These are phyloP conservation scores for Lolium multiflorum DNA, from an alignment of 176 grass and related monocot species.

Conservation along the genomic window DNA sequence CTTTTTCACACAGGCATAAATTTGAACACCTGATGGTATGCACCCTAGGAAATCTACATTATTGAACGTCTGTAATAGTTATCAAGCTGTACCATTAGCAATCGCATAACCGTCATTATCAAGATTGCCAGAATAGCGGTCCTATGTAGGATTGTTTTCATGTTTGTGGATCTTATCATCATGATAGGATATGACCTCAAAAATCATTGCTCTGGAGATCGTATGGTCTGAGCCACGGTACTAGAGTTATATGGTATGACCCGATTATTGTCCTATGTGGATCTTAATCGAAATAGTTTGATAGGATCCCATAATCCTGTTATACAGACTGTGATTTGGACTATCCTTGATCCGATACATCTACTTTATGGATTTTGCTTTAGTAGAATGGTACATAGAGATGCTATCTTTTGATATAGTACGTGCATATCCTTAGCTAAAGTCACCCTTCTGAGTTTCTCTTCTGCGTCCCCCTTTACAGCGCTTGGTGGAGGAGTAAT, in stretches of 20 bases:
- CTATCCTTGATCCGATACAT: background rate
- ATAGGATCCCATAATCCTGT: background rate
- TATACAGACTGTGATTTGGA: background rate
- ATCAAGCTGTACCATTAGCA: background rate
- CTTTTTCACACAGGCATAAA: background rate
- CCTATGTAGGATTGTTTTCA: conserved; percentile 4
- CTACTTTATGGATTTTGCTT: conserved; percentile 10
- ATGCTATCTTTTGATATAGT: conserved; percentile 10
- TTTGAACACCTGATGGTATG: background rate
- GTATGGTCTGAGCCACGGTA: background rate
- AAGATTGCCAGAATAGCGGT: background rate
- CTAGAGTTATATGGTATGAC: background rate
- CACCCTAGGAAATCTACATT: conserved; percentile 1
- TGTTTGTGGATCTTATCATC: background rate
- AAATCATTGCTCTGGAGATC: background rate
- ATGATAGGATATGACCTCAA: background rate
- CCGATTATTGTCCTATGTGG: background rate
- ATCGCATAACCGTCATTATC: background rate
- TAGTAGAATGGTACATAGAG: background rate
- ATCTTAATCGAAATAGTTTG: background rate
- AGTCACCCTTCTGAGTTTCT: conserved; percentile 14
- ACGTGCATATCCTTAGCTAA: background rate
- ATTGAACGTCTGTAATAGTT: background rate
- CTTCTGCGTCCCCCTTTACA: conserved; percentile 19
- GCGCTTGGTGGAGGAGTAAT: conserved; percentile 73